Evolutionary conservation across 225 moss, liverwort and hornwort genomes (phyloP), one percentile per base, ranked within the genome.

Genomic region (Physcomitrellopsis africana): DNA sequence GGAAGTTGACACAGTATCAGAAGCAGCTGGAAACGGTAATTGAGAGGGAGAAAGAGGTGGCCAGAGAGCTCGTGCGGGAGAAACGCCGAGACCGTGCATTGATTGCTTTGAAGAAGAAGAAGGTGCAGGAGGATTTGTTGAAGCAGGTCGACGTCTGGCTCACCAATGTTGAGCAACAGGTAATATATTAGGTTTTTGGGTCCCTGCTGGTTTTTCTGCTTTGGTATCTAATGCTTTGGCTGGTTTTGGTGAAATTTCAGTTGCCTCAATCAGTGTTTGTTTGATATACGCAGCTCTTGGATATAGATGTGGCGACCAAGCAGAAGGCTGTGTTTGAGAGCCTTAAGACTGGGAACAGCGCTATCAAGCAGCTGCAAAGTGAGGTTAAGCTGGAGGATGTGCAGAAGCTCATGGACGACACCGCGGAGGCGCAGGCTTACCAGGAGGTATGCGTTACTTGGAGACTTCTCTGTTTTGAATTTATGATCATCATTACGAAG

Each of bases 71-170:
- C 13, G 57, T 99, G 29, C 82, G 86, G 68, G 86, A 92, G 69
- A 93, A 91, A 44, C 93, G 89, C 58, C 81, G 95, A 45, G 95
- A 95, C 45, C 89, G 95, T 41, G 99, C 99, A 14, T 70, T 99
- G 48, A 90, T 93, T 24, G 84, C 92, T 12, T 53, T 99, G 78
- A 99, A 89, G 85, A 92, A 89, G 77, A 99, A 91, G 77, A 99
- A 92, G 80, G 86, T 93, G 73, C 99, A 99, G 75, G 93, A 99
- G 76, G 99, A 99, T 75, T 73, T 99, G 70, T 74, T 88, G 60
- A 90, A 92, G 74, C 92, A 95, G 86, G 93, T 99, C 56, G 99
- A 99, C 16, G 86, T 91, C 18, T 99, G 99, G 99, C 81, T 99
- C 26, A 65, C 82, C 13, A 95, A 93, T 65, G 93, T 99, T 14